Evolutionary conservation across 192 early-diverging fungal genomes (phyloP), one percentile per base, ranked within the genome.

Genomic region (Linnemannia zychae): DNA sequence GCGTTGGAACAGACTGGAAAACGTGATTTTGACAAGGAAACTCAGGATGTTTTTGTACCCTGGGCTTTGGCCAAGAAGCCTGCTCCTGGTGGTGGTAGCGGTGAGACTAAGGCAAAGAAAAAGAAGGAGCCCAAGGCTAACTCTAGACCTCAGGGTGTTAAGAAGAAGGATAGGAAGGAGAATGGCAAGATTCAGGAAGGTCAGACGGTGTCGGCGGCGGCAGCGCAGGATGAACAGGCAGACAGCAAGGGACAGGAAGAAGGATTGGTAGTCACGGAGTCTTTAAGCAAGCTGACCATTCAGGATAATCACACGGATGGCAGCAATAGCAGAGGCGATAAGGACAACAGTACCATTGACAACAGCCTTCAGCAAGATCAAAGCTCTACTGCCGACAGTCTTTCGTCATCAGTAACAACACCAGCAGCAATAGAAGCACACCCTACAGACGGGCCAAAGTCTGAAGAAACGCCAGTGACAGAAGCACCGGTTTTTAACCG

Each of bases 41-140:
- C 91, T 18, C 97, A 99, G 86, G 98, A 99, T 81, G 95, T 97
- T 0, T 93, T 99, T 89, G 97, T 99, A 2, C 95, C 96, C 6
- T 99, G 98, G 98, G 92, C 92, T 18, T 87, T 96, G 76, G 92
- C 95, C 22, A 91, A 89, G 67, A 84, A 90, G 17, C 69, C 86
- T 31, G 22, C 28, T 33, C 24, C 40, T 44, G 40, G 40, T 9
- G 9, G 40, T 44, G 9, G 40, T 44, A 9, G 40, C 9, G 40
- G 40, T 44, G 40, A 44, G 40, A 44, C 3, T 6, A 3, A 63
- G 57, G 15, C 5, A 3, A 63, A 28, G 57, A 60, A 28, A 28
- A 28, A n/a, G 7, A 90, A 82, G 53, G 79, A 73, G 47, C 78
- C 60, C 11, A 76, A 86, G 67, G 72, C 67, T 44, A 65, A 74